Percentiles rank a stretch among this genome's conserved stretches.
Evolutionary conservation across 768 basidiomycete genomes (phyloP).

Genomic region (Cubamyces lactineus): DNA sequence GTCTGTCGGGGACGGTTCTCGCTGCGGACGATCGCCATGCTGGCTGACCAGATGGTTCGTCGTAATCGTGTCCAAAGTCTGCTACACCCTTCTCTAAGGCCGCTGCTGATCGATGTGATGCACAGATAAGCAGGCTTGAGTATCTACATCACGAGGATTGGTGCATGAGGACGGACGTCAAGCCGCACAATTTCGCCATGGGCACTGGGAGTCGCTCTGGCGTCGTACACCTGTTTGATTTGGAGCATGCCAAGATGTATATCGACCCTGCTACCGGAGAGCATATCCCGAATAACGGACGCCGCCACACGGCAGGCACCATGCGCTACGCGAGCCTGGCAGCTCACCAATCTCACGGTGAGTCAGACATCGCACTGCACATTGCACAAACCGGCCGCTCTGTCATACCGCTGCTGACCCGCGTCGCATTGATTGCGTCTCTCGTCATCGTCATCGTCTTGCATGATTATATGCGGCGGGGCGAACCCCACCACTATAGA

Average conservation of each 20-base stretch:
- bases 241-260: conserved; percentile 26
- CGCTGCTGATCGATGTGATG: neutral
- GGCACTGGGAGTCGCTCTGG: conserved; percentile 6
- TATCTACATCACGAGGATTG: conserved; percentile 25
- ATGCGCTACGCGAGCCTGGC: conserved; percentile 21
- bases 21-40: conserved; percentile 30
- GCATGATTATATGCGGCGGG: neutral
- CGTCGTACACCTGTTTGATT: conserved; percentile 27
- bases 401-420: too few relatives aligned
- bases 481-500: too few relatives aligned
- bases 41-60: conserved; percentile 31
- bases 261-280: conserved; percentile 18
- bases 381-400: too few relatives aligned
- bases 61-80: too few relatives aligned
- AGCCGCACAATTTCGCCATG: conserved; percentile 31
- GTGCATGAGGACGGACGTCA: conserved; percentile 31
- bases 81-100: neutral
- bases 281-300: conserved; percentile 25
- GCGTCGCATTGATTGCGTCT: too few relatives aligned
- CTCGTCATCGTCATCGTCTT: neutral
- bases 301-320: conserved; percentile 20
- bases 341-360: conserved; percentile 20
- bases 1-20: conserved; percentile 26
- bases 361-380: neutral
- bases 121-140: conserved; percentile 26